A percentile compares a stretch with the other conserved stretches of the same genome.
Conservation (phyloP, 495 filamentous ascomycete species). For the Bombardia bombarda region DNA sequence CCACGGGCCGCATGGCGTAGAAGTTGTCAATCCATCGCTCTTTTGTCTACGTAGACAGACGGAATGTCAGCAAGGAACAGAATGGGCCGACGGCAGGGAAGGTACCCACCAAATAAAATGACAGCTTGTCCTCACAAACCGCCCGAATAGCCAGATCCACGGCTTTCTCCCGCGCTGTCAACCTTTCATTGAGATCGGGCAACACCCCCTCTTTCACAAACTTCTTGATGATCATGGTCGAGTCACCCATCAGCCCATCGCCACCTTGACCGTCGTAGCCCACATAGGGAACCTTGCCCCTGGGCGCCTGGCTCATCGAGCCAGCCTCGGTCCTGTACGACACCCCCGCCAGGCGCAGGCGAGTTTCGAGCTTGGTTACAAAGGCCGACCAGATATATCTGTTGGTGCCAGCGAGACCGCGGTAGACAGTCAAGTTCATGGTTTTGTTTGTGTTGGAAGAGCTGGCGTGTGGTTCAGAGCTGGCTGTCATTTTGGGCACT, state of each 20-base stretch:
- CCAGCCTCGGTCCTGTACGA: conserved; percentile 39
- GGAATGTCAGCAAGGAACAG: not conserved
- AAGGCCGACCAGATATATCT: conserved; percentile 56
- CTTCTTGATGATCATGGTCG: conserved; percentile 42
- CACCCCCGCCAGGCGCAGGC: conserved; percentile 46
- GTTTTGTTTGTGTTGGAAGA: conserved; percentile 1
- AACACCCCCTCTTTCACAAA: conserved; percentile 34
- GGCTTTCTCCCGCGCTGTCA: conserved; percentile 30
- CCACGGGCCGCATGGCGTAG: conserved; percentile 49
- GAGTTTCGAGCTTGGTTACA: conserved; percentile 56
- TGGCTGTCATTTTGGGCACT: not conserved
- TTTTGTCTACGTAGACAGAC: conserved; percentile 15
- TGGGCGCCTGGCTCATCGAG: conserved; percentile 35
- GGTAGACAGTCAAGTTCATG: conserved; percentile 39
- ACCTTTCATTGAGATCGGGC: conserved; percentile 36
- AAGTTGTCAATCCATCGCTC: conserved; percentile 55
- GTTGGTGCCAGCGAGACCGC: conserved; percentile 35
- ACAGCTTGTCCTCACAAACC: conserved; percentile 54
- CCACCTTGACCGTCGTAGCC: conserved; percentile 12
- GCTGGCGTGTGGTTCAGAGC: too few species aligned
- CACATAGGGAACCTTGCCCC: conserved; percentile 56
- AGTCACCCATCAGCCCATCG: conserved; percentile 31
- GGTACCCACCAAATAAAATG: conserved; percentile 40
- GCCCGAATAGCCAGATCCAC: conserved; percentile 45
- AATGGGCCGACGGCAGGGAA: not conserved